Conservation (phyloP, 1,139 yeast genomes). For the Pichia sp. region DNA sequence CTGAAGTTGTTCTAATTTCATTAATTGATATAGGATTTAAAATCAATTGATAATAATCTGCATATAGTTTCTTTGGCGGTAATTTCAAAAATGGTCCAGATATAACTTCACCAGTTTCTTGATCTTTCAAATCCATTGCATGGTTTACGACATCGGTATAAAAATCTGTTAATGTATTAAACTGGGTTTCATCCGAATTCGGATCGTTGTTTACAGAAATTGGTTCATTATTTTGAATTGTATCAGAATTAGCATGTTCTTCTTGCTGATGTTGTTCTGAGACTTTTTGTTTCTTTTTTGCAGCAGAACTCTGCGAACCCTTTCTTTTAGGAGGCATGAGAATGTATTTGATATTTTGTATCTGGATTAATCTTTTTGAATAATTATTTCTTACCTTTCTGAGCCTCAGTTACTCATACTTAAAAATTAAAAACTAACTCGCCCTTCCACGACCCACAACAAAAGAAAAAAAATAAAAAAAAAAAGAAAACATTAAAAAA, state of each 20-base stretch:
- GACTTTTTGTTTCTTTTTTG: constrained; percentile 15
- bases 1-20: constrained; percentile 42
- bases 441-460: neutral
- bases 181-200: neutral
- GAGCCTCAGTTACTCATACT: neutral
- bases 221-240: neutral
- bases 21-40: constrained; percentile 58
- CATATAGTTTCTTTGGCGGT: constrained; percentile 34
- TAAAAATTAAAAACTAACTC: neutral
- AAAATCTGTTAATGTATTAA: constrained; percentile 4
- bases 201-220: neutral
- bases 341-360: neutral
- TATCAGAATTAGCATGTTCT: neutral
- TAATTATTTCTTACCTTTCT: neutral
- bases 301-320: constrained; percentile 6
- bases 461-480: too few species aligned
- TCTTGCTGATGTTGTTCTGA: too few species aligned
- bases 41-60: constrained; percentile 71
- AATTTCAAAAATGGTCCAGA: constrained; percentile 21
- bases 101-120: constrained; percentile 11
- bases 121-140: constrained; percentile 13
- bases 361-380: neutral
- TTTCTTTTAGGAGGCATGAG: constrained; percentile 22
- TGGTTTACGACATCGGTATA: constrained; percentile 7
- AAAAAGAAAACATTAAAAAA: too few species aligned